Evolutionary conservation across 1,284 basidiomycete species (phyloP), one percentile per base, ranked within the genome.

Genomic region (Rhodofomes roseus): DNA sequence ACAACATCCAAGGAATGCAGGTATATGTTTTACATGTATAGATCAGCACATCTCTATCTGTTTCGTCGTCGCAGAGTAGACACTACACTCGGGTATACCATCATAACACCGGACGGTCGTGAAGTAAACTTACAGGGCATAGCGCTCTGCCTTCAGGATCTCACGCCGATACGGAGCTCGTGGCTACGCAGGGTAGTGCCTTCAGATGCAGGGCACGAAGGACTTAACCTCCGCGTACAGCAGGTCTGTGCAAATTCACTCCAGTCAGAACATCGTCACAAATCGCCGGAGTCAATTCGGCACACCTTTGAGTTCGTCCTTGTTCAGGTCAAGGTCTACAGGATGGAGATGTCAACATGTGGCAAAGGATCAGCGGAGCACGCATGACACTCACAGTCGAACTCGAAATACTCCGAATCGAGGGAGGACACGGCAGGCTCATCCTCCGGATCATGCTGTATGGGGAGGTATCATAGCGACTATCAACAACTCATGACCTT

Each of bases 351-450:
- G 20, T 37, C 34, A 50, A 29, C 37, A 25, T 41, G 12, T 43
- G 48, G 12, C 25, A 20, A 39, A 18, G 31, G 41, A 62, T 57
- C 25, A 18, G 22, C 46, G 46, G 36, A 53, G 41, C 14, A 29
- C 46, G 12, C 25, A 29, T 8, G 27, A 25, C 37, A 73, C 85
- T 71, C 69, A 87, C 85, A 78, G 72, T 93, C 91, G 70, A 94
- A 95, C 70, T 95, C 86, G 74, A 96, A 96, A 73, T 94, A 94
- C 57, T 86, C 84, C 12, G 92, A 86, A 68, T 89, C 88, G 41
- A 95, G 79, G 3, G 90, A 85, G 55, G 81, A 78, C n/a, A 87
- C 85, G 37, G 77, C 77, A 2, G 92, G 92, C 71, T 95, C 93
- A 72, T 96, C 93, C 59, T 86, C 84, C 1, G 92, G 88, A 72